Percentiles rank a stretch among this genome's conserved stretches.
These are phyloP conservation scores for Triglochin maritima DNA, from an alignment of 106 monocot genomes.

Conservation along the genomic window DNA sequence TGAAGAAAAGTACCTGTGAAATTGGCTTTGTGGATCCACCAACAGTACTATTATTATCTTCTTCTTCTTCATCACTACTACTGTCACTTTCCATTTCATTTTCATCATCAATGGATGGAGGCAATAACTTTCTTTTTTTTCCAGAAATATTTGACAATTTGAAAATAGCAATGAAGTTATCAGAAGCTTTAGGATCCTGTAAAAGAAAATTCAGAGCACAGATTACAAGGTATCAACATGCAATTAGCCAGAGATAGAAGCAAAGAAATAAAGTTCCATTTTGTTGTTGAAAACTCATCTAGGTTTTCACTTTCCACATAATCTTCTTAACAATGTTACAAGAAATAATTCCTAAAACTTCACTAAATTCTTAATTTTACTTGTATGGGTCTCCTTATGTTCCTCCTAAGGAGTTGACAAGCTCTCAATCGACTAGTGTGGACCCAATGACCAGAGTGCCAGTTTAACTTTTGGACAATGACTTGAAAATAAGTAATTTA, in stretches of 20 bases:
- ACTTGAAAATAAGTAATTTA: too few species aligned
- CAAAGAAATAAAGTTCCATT: background rate
- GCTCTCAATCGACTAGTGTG: too few species aligned
- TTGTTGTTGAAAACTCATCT: background rate
- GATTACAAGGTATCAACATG: background rate
- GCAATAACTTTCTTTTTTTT: conserved; percentile 67
- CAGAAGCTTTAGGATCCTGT: conserved; percentile 72
- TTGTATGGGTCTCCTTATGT: background rate
- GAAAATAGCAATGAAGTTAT: conserved; percentile 85
- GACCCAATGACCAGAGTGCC: too few species aligned
- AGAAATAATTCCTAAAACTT: background rate
- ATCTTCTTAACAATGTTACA: background rate
- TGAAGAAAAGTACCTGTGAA: conserved; percentile 32
- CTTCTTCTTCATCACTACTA: conserved; percentile 77
- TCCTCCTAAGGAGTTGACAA: too few species aligned
- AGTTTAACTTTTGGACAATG: too few species aligned
- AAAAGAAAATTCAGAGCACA: conserved; percentile 4
- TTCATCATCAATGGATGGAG: conserved; percentile 41
- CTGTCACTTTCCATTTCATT: conserved; percentile 56
- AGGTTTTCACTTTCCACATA: background rate
- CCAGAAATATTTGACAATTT: conserved; percentile 88
- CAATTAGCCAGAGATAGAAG: background rate
- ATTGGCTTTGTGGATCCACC: conserved; percentile 47
- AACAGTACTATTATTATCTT: conserved; percentile 15
- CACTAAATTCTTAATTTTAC: background rate